phyloP scores from a whole-genome alignment of 176 grass and related monocot species.

The Echinochloa phyllopogon region DNA sequence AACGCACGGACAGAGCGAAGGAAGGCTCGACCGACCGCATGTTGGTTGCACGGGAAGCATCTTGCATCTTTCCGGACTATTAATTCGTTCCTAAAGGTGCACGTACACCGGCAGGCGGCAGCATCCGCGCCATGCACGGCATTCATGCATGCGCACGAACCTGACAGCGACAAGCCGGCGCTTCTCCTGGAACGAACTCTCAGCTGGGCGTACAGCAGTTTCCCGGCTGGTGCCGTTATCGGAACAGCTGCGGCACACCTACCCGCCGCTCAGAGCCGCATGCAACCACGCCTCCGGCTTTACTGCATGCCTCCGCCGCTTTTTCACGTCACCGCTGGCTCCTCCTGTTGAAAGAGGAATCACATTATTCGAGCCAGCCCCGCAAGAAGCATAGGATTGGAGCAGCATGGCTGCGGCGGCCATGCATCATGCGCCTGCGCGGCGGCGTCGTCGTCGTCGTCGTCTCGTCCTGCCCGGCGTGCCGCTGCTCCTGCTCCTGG shows the following conservation, averaged over 20 bases:
- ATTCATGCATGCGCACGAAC: too few relatives aligned
- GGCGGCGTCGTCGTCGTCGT: not conserved
- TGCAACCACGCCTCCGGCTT: slow-evolving; percentile 23
- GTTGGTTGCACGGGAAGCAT: too few relatives aligned
- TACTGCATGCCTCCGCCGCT: not conserved
- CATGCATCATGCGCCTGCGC: not conserved
- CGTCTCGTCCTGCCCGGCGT: not conserved
- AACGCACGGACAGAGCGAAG: too few relatives aligned
- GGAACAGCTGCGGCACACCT: not conserved
- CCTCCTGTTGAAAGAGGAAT: not conserved
- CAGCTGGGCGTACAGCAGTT: too few relatives aligned
- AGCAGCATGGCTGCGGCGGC: not conserved
- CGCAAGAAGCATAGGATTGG: not conserved
- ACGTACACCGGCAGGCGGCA: too few relatives aligned
- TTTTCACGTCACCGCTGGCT: slow-evolving; percentile 12
- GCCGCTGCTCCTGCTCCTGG: not conserved
- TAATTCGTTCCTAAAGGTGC: too few relatives aligned
- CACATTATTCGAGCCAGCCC: not conserved
- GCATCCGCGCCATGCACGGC: too few relatives aligned
- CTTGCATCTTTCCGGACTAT: too few relatives aligned
- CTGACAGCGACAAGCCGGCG: too few relatives aligned
- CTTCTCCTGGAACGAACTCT: too few relatives aligned
- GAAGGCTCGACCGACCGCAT: too few relatives aligned
- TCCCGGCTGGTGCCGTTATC: too few relatives aligned
- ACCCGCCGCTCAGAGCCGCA: not conserved